A percentile compares a stretch with the other conserved stretches of the same genome.
Evolutionary conservation across 1,139 yeast genomes (phyloP).

Genomic region (Yamadazyma diddensiae): DNA sequence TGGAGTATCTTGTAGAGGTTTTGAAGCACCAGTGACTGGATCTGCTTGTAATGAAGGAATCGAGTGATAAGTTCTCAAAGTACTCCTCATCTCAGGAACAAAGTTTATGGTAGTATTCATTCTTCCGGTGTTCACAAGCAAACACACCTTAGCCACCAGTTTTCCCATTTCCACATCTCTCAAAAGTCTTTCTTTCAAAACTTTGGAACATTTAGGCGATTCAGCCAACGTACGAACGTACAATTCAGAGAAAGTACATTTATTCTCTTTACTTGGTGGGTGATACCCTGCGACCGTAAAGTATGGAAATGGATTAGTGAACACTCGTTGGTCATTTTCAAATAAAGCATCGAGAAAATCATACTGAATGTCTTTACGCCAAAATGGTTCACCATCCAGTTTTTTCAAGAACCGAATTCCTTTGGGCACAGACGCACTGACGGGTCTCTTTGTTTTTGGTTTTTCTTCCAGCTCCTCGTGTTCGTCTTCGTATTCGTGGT

Average conservation of each 20-base stretch:
- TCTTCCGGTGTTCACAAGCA: slow-evolving; percentile 87
- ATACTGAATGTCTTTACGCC: slow-evolving; percentile 86
- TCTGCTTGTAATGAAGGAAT: slow-evolving; percentile 84
- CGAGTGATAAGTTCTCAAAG: slow-evolving; percentile 86
- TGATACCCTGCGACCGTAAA: slow-evolving; percentile 34
- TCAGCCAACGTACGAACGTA: slow-evolving; percentile 81
- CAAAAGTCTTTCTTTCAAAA: slow-evolving; percentile 72
- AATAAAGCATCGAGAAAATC: slow-evolving; percentile 69
- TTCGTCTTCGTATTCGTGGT: too few relatives aligned
- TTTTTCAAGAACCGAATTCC: slow-evolving; percentile 65
- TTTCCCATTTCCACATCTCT: slow-evolving; percentile 61
- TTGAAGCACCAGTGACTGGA: slow-evolving; percentile 49
- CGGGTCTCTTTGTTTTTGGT: slow-evolving; percentile 11
- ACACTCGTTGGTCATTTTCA: slow-evolving; percentile 60
- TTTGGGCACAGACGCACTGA: slow-evolving; percentile 20
- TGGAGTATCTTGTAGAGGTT: slow-evolving; percentile 93
- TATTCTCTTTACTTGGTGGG: slow-evolving; percentile 46
- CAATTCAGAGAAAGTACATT: slow-evolving; percentile 77
- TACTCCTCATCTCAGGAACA: slow-evolving; percentile 96
- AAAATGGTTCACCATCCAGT: slow-evolving; percentile 87
- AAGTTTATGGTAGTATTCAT: slow-evolving; percentile 94
- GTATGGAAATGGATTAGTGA: slow-evolving; percentile 54
- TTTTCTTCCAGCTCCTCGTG: slow-evolving; percentile 8
- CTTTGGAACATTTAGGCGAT: slow-evolving; percentile 79
- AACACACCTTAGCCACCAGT: slow-evolving; percentile 77